phyloP scores from a whole-genome alignment of 805 yeast species.

The Nadsonia fulvescens region DNA sequence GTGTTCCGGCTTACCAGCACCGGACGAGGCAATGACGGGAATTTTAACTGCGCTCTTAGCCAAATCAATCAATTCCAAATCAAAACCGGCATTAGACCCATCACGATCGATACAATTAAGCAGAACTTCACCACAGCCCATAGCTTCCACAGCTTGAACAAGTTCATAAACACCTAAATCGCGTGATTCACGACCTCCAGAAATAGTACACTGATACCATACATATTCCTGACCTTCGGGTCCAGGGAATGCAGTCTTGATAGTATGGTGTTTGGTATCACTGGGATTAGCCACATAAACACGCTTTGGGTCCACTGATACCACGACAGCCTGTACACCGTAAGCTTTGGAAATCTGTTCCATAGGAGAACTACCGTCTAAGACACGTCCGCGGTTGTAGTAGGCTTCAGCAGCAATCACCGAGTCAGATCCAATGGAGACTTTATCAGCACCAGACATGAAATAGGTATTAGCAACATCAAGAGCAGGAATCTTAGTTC shows the following conservation, averaged over 20 bases:
- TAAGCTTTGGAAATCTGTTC: conserved; percentile 84
- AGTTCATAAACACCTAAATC: conserved; percentile 86
- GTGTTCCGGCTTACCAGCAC: conserved; percentile 90
- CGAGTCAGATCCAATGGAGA: conserved; percentile 95
- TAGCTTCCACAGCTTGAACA: conserved; percentile 69
- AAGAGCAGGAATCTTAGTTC: conserved; percentile 60
- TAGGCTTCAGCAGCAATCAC: conserved; percentile 77
- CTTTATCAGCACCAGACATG: conserved; percentile 95
- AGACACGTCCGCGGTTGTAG: conserved; percentile 36
- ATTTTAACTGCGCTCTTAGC: conserved; percentile 60
- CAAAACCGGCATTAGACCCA: conserved; percentile 90
- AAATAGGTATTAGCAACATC: conserved; percentile 85
- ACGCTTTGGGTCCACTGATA: conserved; percentile 94
- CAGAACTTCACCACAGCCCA: conserved; percentile 93
- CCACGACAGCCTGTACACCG: conserved; percentile 95
- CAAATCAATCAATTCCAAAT: conserved; percentile 65
- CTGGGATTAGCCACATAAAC: conserved; percentile 50
- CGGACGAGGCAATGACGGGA: conserved; percentile 95
- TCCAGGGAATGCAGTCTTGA: conserved; percentile 50
- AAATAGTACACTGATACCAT: conserved; percentile 90
- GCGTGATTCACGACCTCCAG: conserved; percentile 85
- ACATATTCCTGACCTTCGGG: conserved; percentile 81
- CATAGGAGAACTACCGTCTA: conserved; percentile 70
- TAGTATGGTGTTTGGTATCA: conserved; percentile 42
- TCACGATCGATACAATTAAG: conserved; percentile 93